Percentiles rank a stretch among this genome's conserved stretches.
Conservation (phyloP, 148 eudicot genomes). For the Nepenthes mirabilis region DNA sequence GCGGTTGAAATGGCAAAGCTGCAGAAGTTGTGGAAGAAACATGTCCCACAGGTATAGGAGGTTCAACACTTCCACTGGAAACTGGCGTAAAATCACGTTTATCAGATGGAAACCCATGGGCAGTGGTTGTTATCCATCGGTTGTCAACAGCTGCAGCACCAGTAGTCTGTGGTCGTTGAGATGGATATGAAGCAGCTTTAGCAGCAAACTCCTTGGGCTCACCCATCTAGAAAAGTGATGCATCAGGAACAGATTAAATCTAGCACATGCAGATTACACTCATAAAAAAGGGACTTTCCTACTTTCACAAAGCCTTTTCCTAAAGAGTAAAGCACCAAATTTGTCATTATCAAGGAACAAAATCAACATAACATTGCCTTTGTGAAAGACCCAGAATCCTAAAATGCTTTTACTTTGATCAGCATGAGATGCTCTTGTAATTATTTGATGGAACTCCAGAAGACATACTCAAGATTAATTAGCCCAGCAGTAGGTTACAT, state of each 20-base stretch:
- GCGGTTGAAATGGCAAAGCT: conserved; percentile 42
- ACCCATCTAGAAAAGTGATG: conserved; percentile 47
- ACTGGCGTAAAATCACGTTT: conserved; percentile 32
- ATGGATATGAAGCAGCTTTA: conserved; percentile 31
- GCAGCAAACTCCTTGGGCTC: conserved; percentile 45
- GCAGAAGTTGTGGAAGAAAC: conserved; percentile 35
- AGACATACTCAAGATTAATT: too few species aligned
- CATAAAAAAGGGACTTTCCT: neutral
- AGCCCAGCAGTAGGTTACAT: too few species aligned
- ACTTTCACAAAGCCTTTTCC: neutral
- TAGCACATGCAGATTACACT: neutral
- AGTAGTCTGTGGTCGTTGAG: conserved; percentile 37
- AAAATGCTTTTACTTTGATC: too few species aligned
- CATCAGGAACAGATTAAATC: neutral
- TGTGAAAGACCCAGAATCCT: too few species aligned
- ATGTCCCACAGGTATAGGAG: conserved; percentile 14
- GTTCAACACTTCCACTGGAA: conserved; percentile 33
- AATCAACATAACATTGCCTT: too few species aligned
- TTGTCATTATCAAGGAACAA: neutral
- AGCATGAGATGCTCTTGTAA: too few species aligned
- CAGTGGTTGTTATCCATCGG: conserved; percentile 20
- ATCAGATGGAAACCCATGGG: conserved; percentile 33
- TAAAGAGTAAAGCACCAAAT: neutral
- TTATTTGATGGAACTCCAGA: too few species aligned
- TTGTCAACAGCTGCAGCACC: conserved; percentile 28